Conservation (phyloP, 345 rosid genomes). For the Hibiscus tridactylites region DNA sequence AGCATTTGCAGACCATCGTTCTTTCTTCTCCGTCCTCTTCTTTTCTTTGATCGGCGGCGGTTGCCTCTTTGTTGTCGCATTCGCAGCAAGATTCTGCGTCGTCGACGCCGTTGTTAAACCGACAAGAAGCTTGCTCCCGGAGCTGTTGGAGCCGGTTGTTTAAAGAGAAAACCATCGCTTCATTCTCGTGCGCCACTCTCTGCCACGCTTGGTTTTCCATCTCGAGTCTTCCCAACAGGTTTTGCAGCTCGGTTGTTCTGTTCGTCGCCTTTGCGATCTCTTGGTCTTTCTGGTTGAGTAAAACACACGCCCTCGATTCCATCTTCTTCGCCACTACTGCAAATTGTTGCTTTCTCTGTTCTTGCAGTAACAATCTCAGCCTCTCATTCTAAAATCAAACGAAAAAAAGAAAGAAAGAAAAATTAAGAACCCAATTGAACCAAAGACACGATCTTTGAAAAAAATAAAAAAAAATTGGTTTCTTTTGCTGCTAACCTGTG, state of each 20-base stretch:
- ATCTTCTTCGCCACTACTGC: slow-evolving; percentile 27
- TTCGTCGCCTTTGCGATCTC: slow-evolving; percentile 44
- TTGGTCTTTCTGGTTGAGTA: slow-evolving; percentile 51
- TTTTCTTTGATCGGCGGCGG: background rate
- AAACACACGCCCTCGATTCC: slow-evolving; percentile 29
- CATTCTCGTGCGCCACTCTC: slow-evolving; percentile 48
- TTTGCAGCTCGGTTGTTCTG: slow-evolving; percentile 50
- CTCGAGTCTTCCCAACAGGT: slow-evolving; percentile 39
- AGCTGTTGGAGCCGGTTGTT: slow-evolving; percentile 43
- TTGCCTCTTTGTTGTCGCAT: slow-evolving; percentile 4
- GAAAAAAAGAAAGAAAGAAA: background rate
- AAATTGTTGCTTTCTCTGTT: slow-evolving; percentile 48
- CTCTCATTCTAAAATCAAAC: slow-evolving; percentile 37
- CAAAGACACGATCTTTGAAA: background rate
- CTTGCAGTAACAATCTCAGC: slow-evolving; percentile 38
- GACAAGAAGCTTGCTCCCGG: slow-evolving; percentile 30
- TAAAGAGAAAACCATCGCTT: slow-evolving; percentile 40
- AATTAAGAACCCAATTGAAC: background rate
- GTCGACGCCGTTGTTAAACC: slow-evolving; percentile 28
- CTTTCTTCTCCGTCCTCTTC: background rate
- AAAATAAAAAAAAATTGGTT: background rate
- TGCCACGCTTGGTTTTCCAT: slow-evolving; percentile 59
- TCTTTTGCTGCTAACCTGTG: slow-evolving; percentile 42
- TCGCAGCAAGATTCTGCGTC: slow-evolving; percentile 55
- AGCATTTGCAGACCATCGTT: slow-evolving; percentile 39